Evolutionary conservation across 2,329 filamentous ascomycete species (phyloP), one percentile per base, ranked within the genome.

Genomic region (Thelonectria rubi): DNA sequence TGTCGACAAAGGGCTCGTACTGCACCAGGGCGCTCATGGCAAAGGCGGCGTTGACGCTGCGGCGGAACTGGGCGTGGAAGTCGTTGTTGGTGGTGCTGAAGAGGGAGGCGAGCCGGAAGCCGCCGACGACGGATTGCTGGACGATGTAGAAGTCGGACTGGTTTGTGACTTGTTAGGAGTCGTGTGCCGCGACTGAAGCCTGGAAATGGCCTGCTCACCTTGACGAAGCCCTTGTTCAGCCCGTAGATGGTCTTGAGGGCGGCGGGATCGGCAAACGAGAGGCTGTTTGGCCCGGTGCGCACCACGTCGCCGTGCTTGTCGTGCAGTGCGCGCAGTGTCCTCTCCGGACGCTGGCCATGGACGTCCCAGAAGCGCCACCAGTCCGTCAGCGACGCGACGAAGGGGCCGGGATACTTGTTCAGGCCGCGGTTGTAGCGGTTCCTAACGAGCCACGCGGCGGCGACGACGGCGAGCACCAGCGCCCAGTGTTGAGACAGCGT

Each of bases 91-190:
- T 88, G 0, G 91, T 92, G 71, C 88, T 91, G 79, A 94, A 94
- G 17, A 95, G 84, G 3, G 90, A 92, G 34, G 86, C 86, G 0
- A 93, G 82, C 3, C 85, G 83, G 63, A 85, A 82, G 20, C 91
- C 91, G 63, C 90, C 87, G 18, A 88, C 84, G 1, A 92, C 85
- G 0, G 90, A 87, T 75, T 92, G 88, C 73, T 94, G 91, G 3
- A 94, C 90, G 0, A 90, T 86, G 72, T 94, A 94, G 74, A 94
- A 94, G 65, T 91, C 88, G 30, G 90, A 93, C 88, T 92, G 55
- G 8, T 6, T 1, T 0, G 18, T 30, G 7, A 6, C 5, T 30
- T 30, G 58, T 84, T 93, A 93, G 51, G 82, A 78, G 2, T 2
- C 0, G 2, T 1, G 14, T 7, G 8, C 2, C 14, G n/a, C n/a